These are phyloP conservation scores for Salix caprea DNA, from an alignment of 345 rosid species.

Conservation along the genomic window DNA sequence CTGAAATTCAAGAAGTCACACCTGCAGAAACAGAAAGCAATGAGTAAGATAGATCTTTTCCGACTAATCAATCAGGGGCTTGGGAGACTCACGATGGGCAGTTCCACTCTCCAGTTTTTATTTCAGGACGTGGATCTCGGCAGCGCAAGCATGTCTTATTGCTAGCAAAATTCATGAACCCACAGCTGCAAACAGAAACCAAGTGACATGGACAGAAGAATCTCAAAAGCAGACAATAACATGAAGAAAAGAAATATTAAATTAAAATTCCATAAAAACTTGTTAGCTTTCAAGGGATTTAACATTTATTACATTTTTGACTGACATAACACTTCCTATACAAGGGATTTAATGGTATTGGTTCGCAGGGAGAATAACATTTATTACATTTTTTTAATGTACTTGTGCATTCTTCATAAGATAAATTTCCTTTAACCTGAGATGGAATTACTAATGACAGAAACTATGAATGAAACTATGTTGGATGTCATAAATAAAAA, in stretches of 20 bases:
- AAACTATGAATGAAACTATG: not conserved
- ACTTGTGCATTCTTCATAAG: not conserved
- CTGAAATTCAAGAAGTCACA: constrained; percentile 73
- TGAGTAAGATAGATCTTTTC: not conserved
- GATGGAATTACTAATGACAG: not conserved
- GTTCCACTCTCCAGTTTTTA: constrained; percentile 86
- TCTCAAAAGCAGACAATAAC: not conserved
- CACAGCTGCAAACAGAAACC: constrained; percentile 51
- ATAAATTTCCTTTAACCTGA: not conserved
- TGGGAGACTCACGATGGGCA: constrained; percentile 71
- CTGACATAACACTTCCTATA: not conserved
- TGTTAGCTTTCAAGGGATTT: not conserved
- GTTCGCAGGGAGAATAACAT: not conserved
- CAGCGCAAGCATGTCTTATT: constrained; percentile 69
- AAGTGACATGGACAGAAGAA: not conserved
- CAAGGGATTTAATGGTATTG: not conserved
- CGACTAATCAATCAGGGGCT: not conserved
- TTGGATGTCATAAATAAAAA: not conserved
- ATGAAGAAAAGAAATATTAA: not conserved
- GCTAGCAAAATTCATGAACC: constrained; percentile 88
- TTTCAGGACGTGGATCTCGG: constrained; percentile 49
- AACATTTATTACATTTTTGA: too few relatives aligned
- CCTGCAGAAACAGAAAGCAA: constrained; percentile 34
- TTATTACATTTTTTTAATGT: not conserved
- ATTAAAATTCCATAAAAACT: not conserved